phyloP scores from a whole-genome alignment of 352 stramenopile genomes.

The Vaucheria bursata region DNA sequence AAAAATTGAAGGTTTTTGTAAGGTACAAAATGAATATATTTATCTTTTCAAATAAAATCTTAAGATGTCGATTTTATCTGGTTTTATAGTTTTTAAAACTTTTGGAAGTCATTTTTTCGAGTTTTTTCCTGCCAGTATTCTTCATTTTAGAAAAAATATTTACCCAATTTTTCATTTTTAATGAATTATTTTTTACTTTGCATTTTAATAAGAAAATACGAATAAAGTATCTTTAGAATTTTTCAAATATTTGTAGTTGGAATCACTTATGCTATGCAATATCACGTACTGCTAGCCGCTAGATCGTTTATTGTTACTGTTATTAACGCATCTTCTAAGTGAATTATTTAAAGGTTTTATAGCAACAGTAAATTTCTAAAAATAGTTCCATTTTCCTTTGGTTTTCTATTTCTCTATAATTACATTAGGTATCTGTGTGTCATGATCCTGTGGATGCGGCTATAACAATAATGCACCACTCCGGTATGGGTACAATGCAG shows the following conservation, averaged over 20 bases:
- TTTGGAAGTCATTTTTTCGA: background rate
- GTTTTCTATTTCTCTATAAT: constrained; percentile 5
- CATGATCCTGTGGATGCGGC: constrained; percentile 33
- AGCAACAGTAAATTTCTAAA: too few species aligned
- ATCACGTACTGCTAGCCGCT: too few species aligned
- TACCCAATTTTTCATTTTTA: too few species aligned
- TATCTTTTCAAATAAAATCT: constrained; percentile 20
- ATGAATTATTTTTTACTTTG: too few species aligned
- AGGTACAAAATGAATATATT: constrained; percentile 19
- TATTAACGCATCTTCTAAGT: too few species aligned
- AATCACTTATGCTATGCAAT: too few species aligned
- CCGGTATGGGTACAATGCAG: constrained; percentile 49
- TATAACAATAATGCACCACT: constrained; percentile 49
- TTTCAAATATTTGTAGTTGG: too few species aligned
- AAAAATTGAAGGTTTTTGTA: constrained; percentile 54
- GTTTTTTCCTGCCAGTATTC: background rate
- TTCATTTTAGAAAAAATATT: constrained; percentile 9
- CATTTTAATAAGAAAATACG: too few species aligned
- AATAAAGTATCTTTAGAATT: too few species aligned
- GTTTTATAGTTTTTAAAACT: background rate
- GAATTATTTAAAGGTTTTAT: too few species aligned
- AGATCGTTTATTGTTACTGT: too few species aligned
- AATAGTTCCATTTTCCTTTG: background rate
- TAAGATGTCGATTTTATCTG: constrained; percentile 6
- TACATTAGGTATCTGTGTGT: constrained; percentile 41